Conservation (phyloP, 1,139 yeast genomes). For the Protomyces inouyei region DNA sequence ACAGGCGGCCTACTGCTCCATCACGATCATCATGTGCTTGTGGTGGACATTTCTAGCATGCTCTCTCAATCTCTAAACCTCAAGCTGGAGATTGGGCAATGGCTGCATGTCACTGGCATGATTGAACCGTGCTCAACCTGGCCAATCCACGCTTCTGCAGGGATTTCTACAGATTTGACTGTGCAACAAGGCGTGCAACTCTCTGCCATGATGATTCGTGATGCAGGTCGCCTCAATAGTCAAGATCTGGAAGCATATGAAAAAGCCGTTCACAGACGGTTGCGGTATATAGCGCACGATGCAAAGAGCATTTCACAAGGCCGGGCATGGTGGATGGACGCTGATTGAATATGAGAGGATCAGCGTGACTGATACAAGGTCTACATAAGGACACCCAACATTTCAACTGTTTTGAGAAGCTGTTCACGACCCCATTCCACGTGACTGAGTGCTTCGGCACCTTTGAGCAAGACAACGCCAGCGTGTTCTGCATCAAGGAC, state of each 20-base stretch:
- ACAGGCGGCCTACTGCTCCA: background rate
- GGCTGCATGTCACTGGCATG: background rate
- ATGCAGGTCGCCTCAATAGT: background rate
- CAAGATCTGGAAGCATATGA: background rate
- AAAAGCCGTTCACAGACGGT: background rate
- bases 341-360: background rate
- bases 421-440: background rate
- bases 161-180: background rate
- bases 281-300: background rate
- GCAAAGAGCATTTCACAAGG: background rate
- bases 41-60: background rate
- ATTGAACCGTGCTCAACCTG: background rate
- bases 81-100: background rate
- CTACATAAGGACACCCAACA: background rate
- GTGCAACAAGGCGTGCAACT: background rate
- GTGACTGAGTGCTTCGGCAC: background rate
- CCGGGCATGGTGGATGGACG: background rate
- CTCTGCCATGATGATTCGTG: background rate
- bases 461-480: background rate
- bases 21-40: background rate
- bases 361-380: too few relatives aligned
- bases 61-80: background rate
- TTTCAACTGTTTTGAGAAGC: background rate
- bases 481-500: constrained; percentile 6
- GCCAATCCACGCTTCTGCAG: too few relatives aligned